Base-by-base conservation (phyloP, 192 early-diverging fungal genomes). In the Coemansia sp. region DNA sequence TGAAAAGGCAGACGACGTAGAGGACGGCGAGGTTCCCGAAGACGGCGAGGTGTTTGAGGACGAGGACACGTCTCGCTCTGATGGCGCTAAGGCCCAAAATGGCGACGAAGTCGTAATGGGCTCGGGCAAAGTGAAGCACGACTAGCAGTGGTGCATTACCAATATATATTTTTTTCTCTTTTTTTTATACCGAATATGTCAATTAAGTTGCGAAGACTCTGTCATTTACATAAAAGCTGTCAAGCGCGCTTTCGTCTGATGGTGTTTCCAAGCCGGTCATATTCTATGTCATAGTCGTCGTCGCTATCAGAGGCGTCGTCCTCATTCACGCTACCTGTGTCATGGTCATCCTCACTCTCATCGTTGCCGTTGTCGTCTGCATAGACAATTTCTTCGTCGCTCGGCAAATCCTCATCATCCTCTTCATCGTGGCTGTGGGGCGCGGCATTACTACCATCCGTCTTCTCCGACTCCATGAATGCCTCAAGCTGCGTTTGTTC, bases 401-500 rank as follows among this genome's bases (percentile, higher is more conserved):
- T 72, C 9, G 69, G 43, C 9, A 46, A 16, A 39, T 70, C 66
- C 8, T 77, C 70, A 2, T 23, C 47, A 1, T 59, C 68, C 19
- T 59, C 61, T 14, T 59, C 68, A n/a, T 62, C 64, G 5, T 52
- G 58, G 14, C 26, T 38, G 5, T 32, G 46, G 14, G 55, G 28
- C 55, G 55, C 1, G 55, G 16, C 30, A 35, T 58, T 58, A 19
- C 47, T 49, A 30, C 13, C 26, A 28, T 2, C 53, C 10, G 19
- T 10, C 9, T 42, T 57, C 11, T 55, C 44, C 26, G 66, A 60
- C 30, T 64, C 53, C 68, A 77, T 80, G 44, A 77, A 38, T 21
- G 49, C 58, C 2, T 97, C 95, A 17, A 98, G 77, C 80, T 96
- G 94, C 50, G 89, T 63, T 78, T 98, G 94, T 73, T 94, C 92